These are phyloP conservation scores for Camelina laxa DNA, from an alignment of 345 rosid genomes.

Conservation along the genomic window DNA sequence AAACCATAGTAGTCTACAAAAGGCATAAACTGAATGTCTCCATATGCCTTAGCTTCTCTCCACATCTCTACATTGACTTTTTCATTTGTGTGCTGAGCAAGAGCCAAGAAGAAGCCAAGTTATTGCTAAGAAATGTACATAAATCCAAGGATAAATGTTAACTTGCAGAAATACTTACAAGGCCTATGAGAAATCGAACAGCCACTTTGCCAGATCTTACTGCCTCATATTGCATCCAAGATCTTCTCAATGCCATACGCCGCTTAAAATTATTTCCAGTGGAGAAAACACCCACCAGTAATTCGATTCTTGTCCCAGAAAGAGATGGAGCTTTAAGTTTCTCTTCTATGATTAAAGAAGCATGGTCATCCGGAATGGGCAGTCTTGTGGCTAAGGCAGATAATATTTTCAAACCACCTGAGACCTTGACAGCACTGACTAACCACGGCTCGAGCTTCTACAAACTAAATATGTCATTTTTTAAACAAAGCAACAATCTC, in stretches of 20 bases:
- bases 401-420: slow-evolving; percentile 62
- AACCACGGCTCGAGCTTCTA: slow-evolving; percentile 92
- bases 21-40: slow-evolving; percentile 90
- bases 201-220: slow-evolving; percentile 77
- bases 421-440: slow-evolving; percentile 61
- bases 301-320: slow-evolving; percentile 52
- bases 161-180: slow-evolving; percentile 58
- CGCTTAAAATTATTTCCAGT: slow-evolving; percentile 89
- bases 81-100: slow-evolving; percentile 65
- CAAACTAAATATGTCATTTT: slow-evolving; percentile 24
- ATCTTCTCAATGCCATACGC: slow-evolving; percentile 88
- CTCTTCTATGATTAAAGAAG: slow-evolving; percentile 60
- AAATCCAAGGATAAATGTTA: slow-evolving; percentile 6
- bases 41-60: slow-evolving; percentile 87
- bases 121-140: slow-evolving; percentile 15
- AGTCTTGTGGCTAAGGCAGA: slow-evolving; percentile 75
- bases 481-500: slow-evolving; percentile 15
- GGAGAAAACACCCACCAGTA: slow-evolving; percentile 87
- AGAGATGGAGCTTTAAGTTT: slow-evolving; percentile 70
- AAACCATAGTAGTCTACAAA: slow-evolving; percentile 89
- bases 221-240: slow-evolving; percentile 88
- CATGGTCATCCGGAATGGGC: slow-evolving; percentile 73
- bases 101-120: not conserved
- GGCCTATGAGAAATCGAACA: slow-evolving; percentile 88
- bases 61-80: slow-evolving; percentile 81